Percentiles rank a stretch among this genome's conserved stretches.
Conservation (phyloP, 2,329 filamentous ascomycete genomes). For the Sarocladium oryzae region DNA sequence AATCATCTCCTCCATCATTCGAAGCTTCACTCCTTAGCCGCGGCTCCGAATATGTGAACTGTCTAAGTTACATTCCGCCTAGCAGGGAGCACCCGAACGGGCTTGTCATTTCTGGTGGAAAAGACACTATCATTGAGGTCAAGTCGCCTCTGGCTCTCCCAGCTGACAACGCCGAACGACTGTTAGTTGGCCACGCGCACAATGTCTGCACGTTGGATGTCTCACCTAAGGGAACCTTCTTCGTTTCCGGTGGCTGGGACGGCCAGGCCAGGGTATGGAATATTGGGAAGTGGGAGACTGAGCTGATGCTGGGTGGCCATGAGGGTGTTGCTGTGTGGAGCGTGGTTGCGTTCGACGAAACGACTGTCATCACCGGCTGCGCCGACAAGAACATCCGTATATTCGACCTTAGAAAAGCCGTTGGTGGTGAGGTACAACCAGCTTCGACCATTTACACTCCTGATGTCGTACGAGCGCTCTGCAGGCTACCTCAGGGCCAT, state of each 20-base stretch:
- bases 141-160: conserved; percentile 61
- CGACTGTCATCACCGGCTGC: conserved; percentile 81
- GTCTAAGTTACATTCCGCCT: conserved; percentile 68
- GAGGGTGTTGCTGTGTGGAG: conserved; percentile 76
- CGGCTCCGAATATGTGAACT: conserved; percentile 82
- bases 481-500: conserved; percentile 68
- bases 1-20: conserved; percentile 61
- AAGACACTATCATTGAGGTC: conserved; percentile 89
- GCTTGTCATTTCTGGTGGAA: conserved; percentile 78
- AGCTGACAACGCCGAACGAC: conserved; percentile 73
- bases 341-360: conserved; percentile 75
- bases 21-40: conserved; percentile 74
- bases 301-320: conserved; percentile 66
- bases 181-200: conserved; percentile 77
- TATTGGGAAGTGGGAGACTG: conserved; percentile 76
- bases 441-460: conserved; percentile 55
- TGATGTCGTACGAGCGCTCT: conserved; percentile 84
- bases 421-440: conserved; percentile 43
- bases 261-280: conserved; percentile 80
- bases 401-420: conserved; percentile 60
- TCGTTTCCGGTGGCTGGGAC: conserved; percentile 95
- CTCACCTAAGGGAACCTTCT: conserved; percentile 60
- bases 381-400: conserved; percentile 87
- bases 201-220: conserved; percentile 87
- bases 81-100: conserved; percentile 66